Percentiles rank a stretch among this genome's conserved stretches.
Evolutionary conservation across 1,284 basidiomycete species (phyloP).

Genomic region (Erythrobasidium hasegawianum): DNA sequence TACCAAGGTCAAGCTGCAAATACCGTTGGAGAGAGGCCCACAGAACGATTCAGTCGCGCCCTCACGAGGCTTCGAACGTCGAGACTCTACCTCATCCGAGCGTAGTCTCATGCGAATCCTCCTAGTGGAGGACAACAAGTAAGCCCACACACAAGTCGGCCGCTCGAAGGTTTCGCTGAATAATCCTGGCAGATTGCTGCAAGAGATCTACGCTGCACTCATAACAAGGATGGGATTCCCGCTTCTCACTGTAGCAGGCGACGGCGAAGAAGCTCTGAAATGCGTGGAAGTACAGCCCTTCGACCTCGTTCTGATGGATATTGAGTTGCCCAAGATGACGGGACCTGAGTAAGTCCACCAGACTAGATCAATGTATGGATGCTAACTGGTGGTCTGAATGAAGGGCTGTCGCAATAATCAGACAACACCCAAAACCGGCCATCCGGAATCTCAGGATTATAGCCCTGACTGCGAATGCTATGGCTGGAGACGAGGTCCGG

Average conservation of each 20-base stretch:
- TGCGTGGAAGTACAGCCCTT: constrained; percentile 4
- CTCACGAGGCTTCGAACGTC: not conserved
- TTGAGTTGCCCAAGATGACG: constrained; percentile 32
- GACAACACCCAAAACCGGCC: not conserved
- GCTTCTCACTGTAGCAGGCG: constrained; percentile 13
- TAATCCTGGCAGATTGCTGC: constrained; percentile 7
- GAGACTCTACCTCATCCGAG: not conserved
- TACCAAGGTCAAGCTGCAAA: constrained; percentile 32
- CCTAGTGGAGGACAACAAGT: constrained; percentile 41
- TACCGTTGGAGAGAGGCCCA: constrained; percentile 1
- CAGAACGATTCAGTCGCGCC: not conserved
- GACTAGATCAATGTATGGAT: too few species aligned
- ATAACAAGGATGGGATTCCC: constrained; percentile 16
- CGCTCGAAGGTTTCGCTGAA: too few species aligned
- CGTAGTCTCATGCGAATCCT: constrained; percentile 34
- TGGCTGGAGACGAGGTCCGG: constrained; percentile 25
- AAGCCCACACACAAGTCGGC: not conserved
- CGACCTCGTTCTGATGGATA: constrained; percentile 27
- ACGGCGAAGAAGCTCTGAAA: constrained; percentile 16
- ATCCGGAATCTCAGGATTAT: constrained; percentile 18
- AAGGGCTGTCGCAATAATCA: constrained; percentile 19
- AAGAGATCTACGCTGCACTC: constrained; percentile 21
- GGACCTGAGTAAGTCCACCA: constrained; percentile 25
- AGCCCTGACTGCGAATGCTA: constrained; percentile 30
- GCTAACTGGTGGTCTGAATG: not conserved